Conservation (phyloP, 441 rosid genomes). For the Gossypium gossypioides region DNA sequence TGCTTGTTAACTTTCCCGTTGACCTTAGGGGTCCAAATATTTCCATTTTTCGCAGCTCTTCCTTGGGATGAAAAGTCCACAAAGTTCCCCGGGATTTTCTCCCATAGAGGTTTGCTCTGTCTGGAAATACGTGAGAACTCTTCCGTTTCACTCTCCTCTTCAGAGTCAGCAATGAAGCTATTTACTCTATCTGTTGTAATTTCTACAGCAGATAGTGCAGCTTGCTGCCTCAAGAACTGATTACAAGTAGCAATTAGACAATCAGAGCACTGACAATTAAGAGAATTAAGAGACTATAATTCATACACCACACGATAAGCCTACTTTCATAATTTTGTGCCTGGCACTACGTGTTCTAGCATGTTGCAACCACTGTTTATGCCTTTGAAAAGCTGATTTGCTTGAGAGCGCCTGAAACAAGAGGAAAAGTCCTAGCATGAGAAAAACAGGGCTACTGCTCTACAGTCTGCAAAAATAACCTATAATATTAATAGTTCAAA, state of each 20-base stretch:
- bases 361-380: slow-evolving; percentile 90
- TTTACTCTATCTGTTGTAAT: slow-evolving; percentile 65
- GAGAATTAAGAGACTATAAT: not conserved
- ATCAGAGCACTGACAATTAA: slow-evolving; percentile 5
- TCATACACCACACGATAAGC: slow-evolving; percentile 7
- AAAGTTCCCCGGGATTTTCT: slow-evolving; percentile 49
- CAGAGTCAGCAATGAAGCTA: slow-evolving; percentile 65
- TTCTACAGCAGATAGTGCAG: slow-evolving; percentile 69
- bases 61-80: slow-evolving; percentile 37
- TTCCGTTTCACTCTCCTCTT: slow-evolving; percentile 53
- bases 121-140: slow-evolving; percentile 38
- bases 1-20: slow-evolving; percentile 78
- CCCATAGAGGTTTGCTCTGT: slow-evolving; percentile 51
- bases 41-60: slow-evolving; percentile 37
- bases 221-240: slow-evolving; percentile 91
- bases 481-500: not conserved
- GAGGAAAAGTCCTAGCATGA: slow-evolving; percentile 9
- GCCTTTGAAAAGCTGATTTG: slow-evolving; percentile 88
- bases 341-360: slow-evolving; percentile 95
- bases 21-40: slow-evolving; percentile 56
- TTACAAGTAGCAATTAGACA: slow-evolving; percentile 16
- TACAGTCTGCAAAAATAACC: not conserved
- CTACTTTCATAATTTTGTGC: slow-evolving; percentile 91
- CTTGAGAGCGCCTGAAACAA: slow-evolving; percentile 66
- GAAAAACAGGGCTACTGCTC: not conserved